Evolutionary conservation across 2,329 filamentous ascomycete genomes (phyloP), one percentile per base, ranked within the genome.

Genomic region (Ophiocordyceps sinensis): DNA sequence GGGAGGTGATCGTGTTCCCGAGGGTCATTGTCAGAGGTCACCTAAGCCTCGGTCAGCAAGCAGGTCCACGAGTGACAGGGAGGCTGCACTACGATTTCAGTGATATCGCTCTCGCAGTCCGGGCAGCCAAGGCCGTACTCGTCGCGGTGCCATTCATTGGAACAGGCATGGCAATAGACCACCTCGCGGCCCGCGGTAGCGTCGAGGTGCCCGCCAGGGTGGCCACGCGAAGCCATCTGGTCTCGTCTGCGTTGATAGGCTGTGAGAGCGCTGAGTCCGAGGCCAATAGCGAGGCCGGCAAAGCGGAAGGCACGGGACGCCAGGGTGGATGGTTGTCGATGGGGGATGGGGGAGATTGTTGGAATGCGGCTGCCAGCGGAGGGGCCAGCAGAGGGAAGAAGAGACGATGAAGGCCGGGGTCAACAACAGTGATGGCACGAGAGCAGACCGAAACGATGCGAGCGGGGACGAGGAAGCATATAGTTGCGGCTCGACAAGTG

Each of bases 151-250:
- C 87, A 96, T 58, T 94, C 82, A 47, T 82, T 65, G 40, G 72
- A 59, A 64, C 91, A 96, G 45, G 71, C 65, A 61, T 96, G 86
- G 61, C 91, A 98, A 60, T 74, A 93, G 41, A 95, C 80, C 48
- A 89, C 75, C 55, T 94, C 84, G 47, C 76, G 69, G 46, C 63
- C 63, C 5, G 58, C 52, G 19, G 59, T 62, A 47, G 68, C 67
- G 55, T 74, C 70, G 43, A 78, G 66, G 51, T 67, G 70, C 36
- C 51, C 50, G 28, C 51, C 49, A 36, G 37, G 38, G 21, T 44
- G 44, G 31, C 41, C 41, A 38, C 47, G 49, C 21, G 58, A 63
- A 45, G 56, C 56, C 64, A 66, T 66, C 44, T 59, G 54, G 48
- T 58, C 60, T 61, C 67, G 65, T 45, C 61, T 62, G 48, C 62